Conservation (phyloP, 1,284 basidiomycete species). For the Tilletia walkeri region DNA sequence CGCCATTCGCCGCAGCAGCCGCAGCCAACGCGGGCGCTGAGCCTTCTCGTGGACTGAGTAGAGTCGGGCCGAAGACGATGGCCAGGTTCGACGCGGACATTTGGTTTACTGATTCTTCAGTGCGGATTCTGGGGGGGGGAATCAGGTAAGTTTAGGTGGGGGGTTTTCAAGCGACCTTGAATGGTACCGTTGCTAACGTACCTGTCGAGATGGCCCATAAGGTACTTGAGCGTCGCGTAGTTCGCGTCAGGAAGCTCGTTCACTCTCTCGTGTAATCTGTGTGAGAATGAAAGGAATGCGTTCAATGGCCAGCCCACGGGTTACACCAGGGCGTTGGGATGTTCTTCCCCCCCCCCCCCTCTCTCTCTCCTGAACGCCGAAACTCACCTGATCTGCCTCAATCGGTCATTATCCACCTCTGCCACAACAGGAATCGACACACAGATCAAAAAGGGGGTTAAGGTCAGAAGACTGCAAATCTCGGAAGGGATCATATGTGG, state of each 20-base stretch:
- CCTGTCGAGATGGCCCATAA: slow-evolving; percentile 87
- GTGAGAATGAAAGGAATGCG: not conserved
- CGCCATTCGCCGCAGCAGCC: not conserved
- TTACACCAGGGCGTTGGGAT: too few relatives aligned
- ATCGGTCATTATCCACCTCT: slow-evolving; percentile 81
- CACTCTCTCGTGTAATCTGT: slow-evolving; percentile 80
- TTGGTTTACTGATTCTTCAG: slow-evolving; percentile 66
- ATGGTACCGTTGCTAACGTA: not conserved
- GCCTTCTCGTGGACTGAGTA: slow-evolving; percentile 57
- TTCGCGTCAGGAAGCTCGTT: slow-evolving; percentile 97
- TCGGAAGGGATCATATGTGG: slow-evolving; percentile 14
- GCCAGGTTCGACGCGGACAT: slow-evolving; percentile 93
- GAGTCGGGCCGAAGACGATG: slow-evolving; percentile 94
- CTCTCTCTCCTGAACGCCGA: slow-evolving; percentile 55
- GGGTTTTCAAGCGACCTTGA: too few relatives aligned
- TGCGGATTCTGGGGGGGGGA: slow-evolving; percentile 29
- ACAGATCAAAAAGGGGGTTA: not conserved
- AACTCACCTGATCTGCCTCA: slow-evolving; percentile 92
- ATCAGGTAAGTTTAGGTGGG: not conserved
- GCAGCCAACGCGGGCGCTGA: not conserved
- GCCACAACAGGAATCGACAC: too few relatives aligned
- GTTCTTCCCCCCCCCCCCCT: too few relatives aligned
- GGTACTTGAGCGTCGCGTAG: slow-evolving; percentile 93
- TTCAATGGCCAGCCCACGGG: not conserved
- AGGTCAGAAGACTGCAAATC: not conserved